Conservation (phyloP, 176 grass and related monocot species). For the Cenchrus fungigraminus region DNA sequence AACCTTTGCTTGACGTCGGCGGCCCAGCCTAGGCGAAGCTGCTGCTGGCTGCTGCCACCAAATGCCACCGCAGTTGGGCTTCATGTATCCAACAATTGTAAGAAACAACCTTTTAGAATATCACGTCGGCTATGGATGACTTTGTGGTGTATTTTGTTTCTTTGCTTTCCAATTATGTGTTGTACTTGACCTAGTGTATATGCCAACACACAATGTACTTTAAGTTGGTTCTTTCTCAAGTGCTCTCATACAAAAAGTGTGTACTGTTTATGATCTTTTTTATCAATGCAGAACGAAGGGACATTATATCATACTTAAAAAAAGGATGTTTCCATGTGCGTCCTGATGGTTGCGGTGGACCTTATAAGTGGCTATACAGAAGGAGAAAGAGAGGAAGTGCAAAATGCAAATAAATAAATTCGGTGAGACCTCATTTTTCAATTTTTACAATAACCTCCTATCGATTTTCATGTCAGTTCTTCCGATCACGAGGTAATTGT, state of each 20-base stretch:
- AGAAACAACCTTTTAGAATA: background rate
- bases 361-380: background rate
- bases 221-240: background rate
- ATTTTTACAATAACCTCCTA: background rate
- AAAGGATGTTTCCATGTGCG: background rate
- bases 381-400: no score
- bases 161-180: no score
- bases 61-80: background rate
- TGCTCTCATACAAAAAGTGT: background rate
- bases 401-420: background rate
- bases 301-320: background rate
- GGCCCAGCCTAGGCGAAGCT: constrained; percentile 6
- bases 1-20: background rate
- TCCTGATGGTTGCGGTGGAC: background rate
- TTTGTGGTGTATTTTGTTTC: no score
- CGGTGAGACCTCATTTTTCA: background rate
- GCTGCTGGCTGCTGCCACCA: background rate
- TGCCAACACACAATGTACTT: no score
- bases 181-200: no score
- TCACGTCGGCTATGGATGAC: no score
- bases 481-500: background rate
- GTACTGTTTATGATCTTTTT: background rate
- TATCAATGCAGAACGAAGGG: background rate
- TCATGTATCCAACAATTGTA: background rate
- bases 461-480: background rate